Evolutionary conservation across 345 rosid species (phyloP).

Genomic region (Kandelia obovata): DNA sequence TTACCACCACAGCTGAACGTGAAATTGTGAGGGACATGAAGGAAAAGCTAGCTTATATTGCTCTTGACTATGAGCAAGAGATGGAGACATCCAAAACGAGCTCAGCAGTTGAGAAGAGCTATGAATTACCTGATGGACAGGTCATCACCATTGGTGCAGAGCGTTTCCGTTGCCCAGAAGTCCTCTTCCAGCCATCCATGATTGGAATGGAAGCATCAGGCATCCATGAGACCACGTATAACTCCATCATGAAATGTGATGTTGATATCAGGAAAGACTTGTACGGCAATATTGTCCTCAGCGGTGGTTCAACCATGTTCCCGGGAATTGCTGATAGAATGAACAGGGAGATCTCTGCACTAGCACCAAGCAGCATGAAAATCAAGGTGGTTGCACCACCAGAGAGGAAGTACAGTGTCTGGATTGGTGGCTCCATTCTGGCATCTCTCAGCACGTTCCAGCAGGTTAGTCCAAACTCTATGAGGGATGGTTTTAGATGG

Average conservation of each 20-base stretch:
- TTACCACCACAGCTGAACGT: slow-evolving; percentile 95
- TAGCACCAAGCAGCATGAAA: slow-evolving; percentile 97
- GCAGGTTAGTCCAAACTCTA: slow-evolving; percentile 45
- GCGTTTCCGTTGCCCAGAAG: slow-evolving; percentile 93
- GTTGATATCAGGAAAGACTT: slow-evolving; percentile 87
- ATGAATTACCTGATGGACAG: slow-evolving; percentile 82
- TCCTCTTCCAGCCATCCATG: slow-evolving; percentile 92
- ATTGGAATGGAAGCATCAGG: slow-evolving; percentile 96
- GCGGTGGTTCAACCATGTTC: slow-evolving; percentile 97
- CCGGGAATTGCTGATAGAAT: slow-evolving; percentile 81
- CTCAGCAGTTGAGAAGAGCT: slow-evolving; percentile 85
- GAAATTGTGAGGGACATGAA: slow-evolving; percentile 96
- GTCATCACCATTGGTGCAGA: slow-evolving; percentile 91
- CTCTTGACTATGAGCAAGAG: slow-evolving; percentile 92
- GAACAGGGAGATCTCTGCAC: slow-evolving; percentile 90
- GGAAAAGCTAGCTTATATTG: slow-evolving; percentile 87
- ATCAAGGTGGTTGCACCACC: slow-evolving; percentile 94
- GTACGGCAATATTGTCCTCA: slow-evolving; percentile 86
- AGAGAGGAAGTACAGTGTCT: slow-evolving; percentile 88
- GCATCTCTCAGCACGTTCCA: slow-evolving; percentile 97
- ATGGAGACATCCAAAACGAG: slow-evolving; percentile 82
- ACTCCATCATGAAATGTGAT: slow-evolving; percentile 93
- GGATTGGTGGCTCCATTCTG: slow-evolving; percentile 92
- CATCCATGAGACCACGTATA: slow-evolving; percentile 85
- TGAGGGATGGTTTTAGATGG: neutral